Evolutionary conservation across 2,329 filamentous ascomycete species (phyloP), one percentile per base, ranked within the genome.

Genomic region (Macrophomina tecta): DNA sequence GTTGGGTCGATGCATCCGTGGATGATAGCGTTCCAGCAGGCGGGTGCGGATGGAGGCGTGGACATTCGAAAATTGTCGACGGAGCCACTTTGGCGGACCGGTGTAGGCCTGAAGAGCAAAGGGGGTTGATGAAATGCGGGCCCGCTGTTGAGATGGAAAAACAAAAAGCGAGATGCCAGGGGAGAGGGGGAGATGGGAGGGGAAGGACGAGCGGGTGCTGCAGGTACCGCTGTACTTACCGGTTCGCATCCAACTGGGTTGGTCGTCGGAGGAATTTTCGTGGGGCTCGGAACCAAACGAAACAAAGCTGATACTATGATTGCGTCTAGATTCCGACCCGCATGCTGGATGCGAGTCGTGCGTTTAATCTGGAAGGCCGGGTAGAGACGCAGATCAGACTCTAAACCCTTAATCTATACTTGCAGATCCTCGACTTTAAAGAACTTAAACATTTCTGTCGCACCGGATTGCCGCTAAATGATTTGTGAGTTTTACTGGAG

Each of bases 341-440:
- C 18, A 18, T 18, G 28, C 16, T 48, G 18, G 58, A 28, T 30
- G 45, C 42, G 45, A 62, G 58, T 49, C 58, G 45, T 62, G 58
- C n/a, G 32, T 32, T 62, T 62, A 62, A 62, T 62, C 5, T 62
- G 58, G 58, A 48, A 62, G 32, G 45, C 45, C 58, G 58, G 58
- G 42, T 49, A 32, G 58, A 48, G 5, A 32, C 46, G 42, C 32
- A 62, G 42, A 49, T 49, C 32, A 48, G 42, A 16, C 42, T 18
- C 6, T 11, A 28, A 23, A 12, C 5, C 18, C 46, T 49, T 62
- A 28, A 62, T 49, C 30, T 62, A 38, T 49, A 62, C 5, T 8
- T 62, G 58, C 32, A 38, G 45, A 62, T 49, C 45, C 30, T 32
- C 42, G 38, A 42, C 42, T 40, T 36, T 4, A 46, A 45, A 34